Base-by-base conservation (phyloP, 306 rosid species). In the Ziziphus jujuba region DNA sequence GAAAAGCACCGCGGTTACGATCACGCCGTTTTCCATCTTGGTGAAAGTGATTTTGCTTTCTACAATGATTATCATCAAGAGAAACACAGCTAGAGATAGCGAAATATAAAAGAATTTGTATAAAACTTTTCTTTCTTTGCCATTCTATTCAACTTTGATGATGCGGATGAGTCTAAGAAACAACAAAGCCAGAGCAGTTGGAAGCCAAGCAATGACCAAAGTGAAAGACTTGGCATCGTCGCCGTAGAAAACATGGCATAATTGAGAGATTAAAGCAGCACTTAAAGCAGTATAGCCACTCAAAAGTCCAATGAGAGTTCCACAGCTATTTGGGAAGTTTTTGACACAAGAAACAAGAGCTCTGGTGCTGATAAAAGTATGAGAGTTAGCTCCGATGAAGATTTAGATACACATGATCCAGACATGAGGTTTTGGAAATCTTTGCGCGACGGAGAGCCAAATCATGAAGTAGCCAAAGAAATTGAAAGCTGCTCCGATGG, bases 191-290 rank as follows among this genome's bases (percentile, higher is more conserved):
- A 88, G 74, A 11, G 83, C 84, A 5, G 96, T 59, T 0, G 96
- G 91, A 63, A 89, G 83, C 87, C 86, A 88, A 43, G 74, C 95
- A 57, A 88, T 77, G 8, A 88, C 73, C 23, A 88, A 50, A 24
- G 84, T 84, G 13, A 88, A 81, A 71, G 83, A 33, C 40, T 77
- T 66, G 0, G 83, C 20, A 16, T 88, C 6, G 14, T 63, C 68
- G 16, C 91, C 87, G 60, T 85, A 88, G 38, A 85, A 75, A 15
- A 87, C 89, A 45, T 61, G 78, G 79, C 75, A 84, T 4, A 88
- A 56, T 53, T 88, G 91, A 1, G 86, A 81, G 43, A 85, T 73
- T 17, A 89, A 77, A 5, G 96, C 96, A 3, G 91, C 96, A 56
- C 96, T 89, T 2, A 89, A 71, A 2, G 40, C 61, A 12, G 9